Conservation (phyloP, 139 green algal genomes). For the Auxenochlorella pyrenoidosa region DNA sequence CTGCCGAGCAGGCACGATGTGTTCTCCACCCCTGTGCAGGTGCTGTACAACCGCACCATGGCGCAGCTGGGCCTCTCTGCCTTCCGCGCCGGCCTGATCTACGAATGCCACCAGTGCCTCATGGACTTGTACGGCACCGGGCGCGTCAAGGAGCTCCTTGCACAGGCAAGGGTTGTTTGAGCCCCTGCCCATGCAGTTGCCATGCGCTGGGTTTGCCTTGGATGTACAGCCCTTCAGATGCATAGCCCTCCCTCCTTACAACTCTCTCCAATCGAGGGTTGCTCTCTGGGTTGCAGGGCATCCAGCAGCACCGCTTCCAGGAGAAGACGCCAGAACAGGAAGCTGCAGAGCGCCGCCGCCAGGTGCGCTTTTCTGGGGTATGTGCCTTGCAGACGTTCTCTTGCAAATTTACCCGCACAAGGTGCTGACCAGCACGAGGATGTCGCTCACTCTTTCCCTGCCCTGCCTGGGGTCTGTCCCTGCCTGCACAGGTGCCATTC, state of each 20-base stretch:
- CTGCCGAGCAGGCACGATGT: too few species aligned
- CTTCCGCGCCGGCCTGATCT: slow-evolving; percentile 91
- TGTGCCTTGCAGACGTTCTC: not conserved
- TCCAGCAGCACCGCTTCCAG: slow-evolving; percentile 48
- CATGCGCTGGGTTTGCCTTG: not conserved
- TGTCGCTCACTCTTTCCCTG: not conserved
- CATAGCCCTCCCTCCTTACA: too few species aligned
- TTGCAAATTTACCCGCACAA: not conserved
- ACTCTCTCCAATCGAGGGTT: not conserved
- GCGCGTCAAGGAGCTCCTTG: slow-evolving; percentile 97
- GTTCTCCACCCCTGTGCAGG: slow-evolving; percentile 70
- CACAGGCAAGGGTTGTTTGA: slow-evolving; percentile 68
- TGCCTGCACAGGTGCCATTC: slow-evolving; percentile 92
- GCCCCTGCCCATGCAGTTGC: not conserved
- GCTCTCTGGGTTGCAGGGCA: slow-evolving; percentile 28
- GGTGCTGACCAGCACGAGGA: too few species aligned
- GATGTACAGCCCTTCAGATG: too few species aligned
- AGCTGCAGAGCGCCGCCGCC: slow-evolving; percentile 92
- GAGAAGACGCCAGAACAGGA: slow-evolving; percentile 96
- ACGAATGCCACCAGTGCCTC: slow-evolving; percentile 91
- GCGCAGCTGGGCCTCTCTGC: slow-evolving; percentile 95
- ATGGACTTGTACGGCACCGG: slow-evolving; percentile 93
- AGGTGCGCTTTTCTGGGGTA: slow-evolving; percentile 39
- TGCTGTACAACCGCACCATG: slow-evolving; percentile 98
- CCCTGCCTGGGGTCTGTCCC: not conserved